Evolutionary conservation across 495 filamentous ascomycete genomes (phyloP).

Genomic region (Aspergillus affinis): DNA sequence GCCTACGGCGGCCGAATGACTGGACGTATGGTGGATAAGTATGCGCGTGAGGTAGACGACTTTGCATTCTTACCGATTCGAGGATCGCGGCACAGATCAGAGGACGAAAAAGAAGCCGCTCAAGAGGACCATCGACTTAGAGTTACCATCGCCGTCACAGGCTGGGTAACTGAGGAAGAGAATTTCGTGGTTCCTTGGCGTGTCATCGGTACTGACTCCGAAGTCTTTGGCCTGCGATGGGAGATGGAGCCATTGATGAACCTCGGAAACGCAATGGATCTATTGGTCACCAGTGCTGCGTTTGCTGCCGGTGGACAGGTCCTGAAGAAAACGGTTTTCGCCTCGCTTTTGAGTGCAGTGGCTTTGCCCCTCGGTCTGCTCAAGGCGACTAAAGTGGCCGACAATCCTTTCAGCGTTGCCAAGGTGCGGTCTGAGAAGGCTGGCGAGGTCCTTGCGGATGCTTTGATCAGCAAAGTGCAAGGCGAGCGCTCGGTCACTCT

Average conservation of each 20-base stretch:
- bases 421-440: conserved; percentile 85
- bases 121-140: conserved; percentile 66
- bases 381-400: conserved; percentile 77
- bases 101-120: conserved; percentile 45
- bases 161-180: conserved; percentile 72
- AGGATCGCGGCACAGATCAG: conserved; percentile 39
- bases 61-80: conserved; percentile 82
- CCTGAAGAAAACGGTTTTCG: conserved; percentile 73
- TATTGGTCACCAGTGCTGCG: conserved; percentile 70
- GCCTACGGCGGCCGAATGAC: conserved; percentile 85
- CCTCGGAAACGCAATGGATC: conserved; percentile 71
- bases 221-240: conserved; percentile 83
- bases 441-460: conserved; percentile 80
- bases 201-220: conserved; percentile 64
- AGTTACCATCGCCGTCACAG: conserved; percentile 78
- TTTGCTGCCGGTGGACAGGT: conserved; percentile 81
- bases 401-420: conserved; percentile 86
- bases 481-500: conserved; percentile 87
- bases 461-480: conserved; percentile 81
- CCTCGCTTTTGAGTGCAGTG: conserved; percentile 64
- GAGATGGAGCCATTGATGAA: conserved; percentile 76
- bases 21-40: conserved; percentile 81
- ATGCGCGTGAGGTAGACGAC: conserved; percentile 82
- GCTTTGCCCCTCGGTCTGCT: conserved; percentile 76
- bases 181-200: conserved; percentile 76